phyloP scores from a whole-genome alignment of 148 eudicot genomes.

The Chenopodium quinoa region DNA sequence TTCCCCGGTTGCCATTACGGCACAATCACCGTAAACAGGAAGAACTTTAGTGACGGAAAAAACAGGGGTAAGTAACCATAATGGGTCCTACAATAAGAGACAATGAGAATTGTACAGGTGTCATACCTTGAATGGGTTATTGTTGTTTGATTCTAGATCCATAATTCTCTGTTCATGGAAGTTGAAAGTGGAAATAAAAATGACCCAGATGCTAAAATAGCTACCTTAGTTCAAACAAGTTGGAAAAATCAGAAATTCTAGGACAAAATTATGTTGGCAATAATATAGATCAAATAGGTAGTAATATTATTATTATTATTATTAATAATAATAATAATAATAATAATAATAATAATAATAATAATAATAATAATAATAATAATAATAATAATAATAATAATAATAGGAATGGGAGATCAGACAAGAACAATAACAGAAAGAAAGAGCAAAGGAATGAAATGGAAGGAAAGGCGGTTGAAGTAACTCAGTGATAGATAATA shows the following conservation, averaged over 20 bases:
- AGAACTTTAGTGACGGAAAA: no score
- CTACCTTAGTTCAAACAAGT: background rate
- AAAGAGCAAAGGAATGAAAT: background rate
- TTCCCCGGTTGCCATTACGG: no score
- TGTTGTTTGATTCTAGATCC: conserved; percentile 28
- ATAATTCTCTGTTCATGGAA: conserved; percentile 2
- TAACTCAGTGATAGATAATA: background rate
- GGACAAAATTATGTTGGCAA: background rate
- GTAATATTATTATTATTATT: no score
- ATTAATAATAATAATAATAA: no score
- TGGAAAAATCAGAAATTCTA: background rate
- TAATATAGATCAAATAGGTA: no score
- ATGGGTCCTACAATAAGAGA: background rate
- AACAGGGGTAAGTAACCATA: background rate
- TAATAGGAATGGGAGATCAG: background rate
- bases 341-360: no score
- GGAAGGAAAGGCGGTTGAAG: background rate
- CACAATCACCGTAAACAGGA: no score
- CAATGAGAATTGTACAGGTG: background rate
- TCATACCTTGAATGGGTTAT: conserved; percentile 28
- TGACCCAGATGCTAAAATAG: conserved; percentile 21
- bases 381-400: no score
- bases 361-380: no score
- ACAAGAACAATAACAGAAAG: conserved; percentile 6
- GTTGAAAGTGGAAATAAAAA: background rate